Percentiles rank a stretch among this genome's conserved stretches.
Evolutionary conservation across 2,329 filamentous ascomycete genomes (phyloP).

Genomic region (Talaromyces sp.): DNA sequence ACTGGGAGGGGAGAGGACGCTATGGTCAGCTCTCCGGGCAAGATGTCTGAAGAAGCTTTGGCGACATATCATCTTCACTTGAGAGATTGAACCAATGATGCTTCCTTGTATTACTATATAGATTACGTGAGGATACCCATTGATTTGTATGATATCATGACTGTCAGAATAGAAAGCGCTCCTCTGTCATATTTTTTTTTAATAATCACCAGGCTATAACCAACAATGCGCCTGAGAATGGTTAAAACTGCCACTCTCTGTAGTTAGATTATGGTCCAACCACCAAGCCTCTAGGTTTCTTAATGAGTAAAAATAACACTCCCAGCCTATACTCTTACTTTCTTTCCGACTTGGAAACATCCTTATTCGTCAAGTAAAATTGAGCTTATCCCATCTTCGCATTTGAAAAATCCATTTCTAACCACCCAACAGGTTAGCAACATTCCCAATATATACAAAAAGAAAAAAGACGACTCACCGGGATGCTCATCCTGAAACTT

Average conservation of each 20-base stretch:
- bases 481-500: slow-evolving; percentile 83
- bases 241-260: background rate
- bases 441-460: background rate
- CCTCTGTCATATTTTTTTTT: background rate
- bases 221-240: background rate
- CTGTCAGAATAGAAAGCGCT: background rate
- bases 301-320: background rate
- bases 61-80: slow-evolving; percentile 55
- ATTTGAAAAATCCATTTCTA: slow-evolving; percentile 65
- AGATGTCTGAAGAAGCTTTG: slow-evolving; percentile 58
- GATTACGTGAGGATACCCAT: slow-evolving; percentile 3
- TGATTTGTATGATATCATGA: background rate
- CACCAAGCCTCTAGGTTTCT: background rate
- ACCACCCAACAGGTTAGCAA: slow-evolving; percentile 12
- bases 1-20: slow-evolving; percentile 82
- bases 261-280: background rate
- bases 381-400: slow-evolving; percentile 51
- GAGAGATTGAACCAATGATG: slow-evolving; percentile 15
- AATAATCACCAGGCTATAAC: background rate
- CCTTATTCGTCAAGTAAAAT: background rate
- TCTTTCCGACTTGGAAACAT: background rate
- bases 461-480: slow-evolving; percentile 24
- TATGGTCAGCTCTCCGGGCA: slow-evolving; percentile 72
- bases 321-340: background rate
- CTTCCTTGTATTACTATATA: background rate